Evolutionary conservation across 169 alveolate genomes (phyloP).

Genomic region (Neospora caninum): DNA sequence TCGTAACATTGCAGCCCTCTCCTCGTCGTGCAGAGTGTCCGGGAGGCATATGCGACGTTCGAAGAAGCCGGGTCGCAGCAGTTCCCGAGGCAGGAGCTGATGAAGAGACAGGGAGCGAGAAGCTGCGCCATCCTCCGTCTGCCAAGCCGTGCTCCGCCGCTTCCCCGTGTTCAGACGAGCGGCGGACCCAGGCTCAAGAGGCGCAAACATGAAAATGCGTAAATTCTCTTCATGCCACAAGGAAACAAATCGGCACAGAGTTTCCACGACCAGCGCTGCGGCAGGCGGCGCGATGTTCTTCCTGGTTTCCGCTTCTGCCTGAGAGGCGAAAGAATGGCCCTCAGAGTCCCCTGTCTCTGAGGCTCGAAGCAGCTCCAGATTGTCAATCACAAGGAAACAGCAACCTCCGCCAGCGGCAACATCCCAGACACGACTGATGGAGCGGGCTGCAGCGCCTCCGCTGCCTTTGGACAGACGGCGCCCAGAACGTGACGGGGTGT

Average conservation of each 20-base stretch:
- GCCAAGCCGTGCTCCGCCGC: background rate
- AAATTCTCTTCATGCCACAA: background rate
- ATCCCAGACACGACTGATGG: background rate
- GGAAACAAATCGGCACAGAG: background rate
- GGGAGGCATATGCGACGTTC: background rate
- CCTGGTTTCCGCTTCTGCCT: background rate
- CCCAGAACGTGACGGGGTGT: too few species aligned
- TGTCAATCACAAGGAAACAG: background rate
- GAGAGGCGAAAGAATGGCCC: background rate
- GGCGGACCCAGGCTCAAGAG: background rate
- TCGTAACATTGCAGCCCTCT: background rate
- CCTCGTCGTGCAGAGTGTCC: background rate
- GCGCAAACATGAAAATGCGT: background rate
- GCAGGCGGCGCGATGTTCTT: background rate
- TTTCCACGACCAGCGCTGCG: background rate
- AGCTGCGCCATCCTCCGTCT: background rate
- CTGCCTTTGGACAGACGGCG: background rate
- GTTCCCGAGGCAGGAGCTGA: slow-evolving; percentile 18
- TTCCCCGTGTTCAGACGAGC: background rate
- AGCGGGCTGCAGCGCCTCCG: background rate
- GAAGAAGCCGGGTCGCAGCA: slow-evolving; percentile 2
- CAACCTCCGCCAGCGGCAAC: slow-evolving; percentile 24
- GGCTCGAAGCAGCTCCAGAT: background rate
- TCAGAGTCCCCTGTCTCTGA: background rate
- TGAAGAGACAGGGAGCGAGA: background rate